Evolutionary conservation across 768 basidiomycete species (phyloP).

Genomic region (Suillus occidentalis): DNA sequence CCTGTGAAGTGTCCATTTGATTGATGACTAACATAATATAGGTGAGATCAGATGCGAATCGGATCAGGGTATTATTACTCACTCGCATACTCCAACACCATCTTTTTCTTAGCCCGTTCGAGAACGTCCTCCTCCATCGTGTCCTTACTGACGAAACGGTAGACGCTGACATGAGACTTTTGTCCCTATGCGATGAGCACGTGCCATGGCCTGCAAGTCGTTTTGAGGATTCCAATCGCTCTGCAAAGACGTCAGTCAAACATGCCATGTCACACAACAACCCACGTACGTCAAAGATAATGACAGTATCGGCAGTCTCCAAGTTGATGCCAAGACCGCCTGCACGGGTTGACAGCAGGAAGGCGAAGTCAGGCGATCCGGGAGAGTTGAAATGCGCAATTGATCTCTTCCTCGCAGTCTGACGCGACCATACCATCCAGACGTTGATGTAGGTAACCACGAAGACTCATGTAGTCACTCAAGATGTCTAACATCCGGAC

Average conservation of each 20-base stretch:
- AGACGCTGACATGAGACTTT: conserved; percentile 97
- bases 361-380: conserved; percentile 93
- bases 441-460: conserved; percentile 91
- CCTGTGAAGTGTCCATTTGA: conserved; percentile 99
- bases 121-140: conserved; percentile 99
- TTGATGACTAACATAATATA: conserved; percentile 78
- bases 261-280: background rate
- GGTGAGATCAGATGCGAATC: background rate
- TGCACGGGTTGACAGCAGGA: conserved; percentile 93
- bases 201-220: conserved; percentile 98
- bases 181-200: conserved; percentile 99
- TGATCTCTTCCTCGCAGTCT: conserved; percentile 88
- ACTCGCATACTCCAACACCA: conserved; percentile 99
- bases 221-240: conserved; percentile 99
- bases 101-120: conserved; percentile 98
- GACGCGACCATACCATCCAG: conserved; percentile 95
- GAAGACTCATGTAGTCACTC: conserved; percentile 90
- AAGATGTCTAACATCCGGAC: conserved; percentile 98
- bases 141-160: conserved; percentile 97
- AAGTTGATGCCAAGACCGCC: conserved; percentile 98
- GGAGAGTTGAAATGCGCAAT: conserved; percentile 97
- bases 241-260: conserved; percentile 40
- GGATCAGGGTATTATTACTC: conserved; percentile 40
- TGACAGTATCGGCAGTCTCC: conserved; percentile 98
- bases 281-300: conserved; percentile 90